Base-by-base conservation (phyloP, 2,329 filamentous ascomycete genomes). In the Nothophoma quercina region DNA sequence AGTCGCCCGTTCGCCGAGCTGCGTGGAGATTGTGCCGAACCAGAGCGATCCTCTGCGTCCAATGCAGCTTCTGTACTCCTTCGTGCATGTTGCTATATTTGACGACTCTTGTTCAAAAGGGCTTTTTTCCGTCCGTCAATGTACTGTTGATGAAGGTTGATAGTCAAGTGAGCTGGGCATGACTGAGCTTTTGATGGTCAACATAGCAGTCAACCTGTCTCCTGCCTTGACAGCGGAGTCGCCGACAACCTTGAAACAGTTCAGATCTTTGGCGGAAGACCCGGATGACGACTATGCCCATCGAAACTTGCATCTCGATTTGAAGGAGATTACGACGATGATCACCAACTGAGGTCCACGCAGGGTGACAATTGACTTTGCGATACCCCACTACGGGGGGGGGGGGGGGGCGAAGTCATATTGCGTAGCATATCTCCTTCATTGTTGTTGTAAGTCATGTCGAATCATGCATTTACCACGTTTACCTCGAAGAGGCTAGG, bases 21-120 rank as follows among this genome's bases (percentile, higher is more conserved):
- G 72, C 65, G 56, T 79, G 76, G 25, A 79, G 70, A 30, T 77
- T 79, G 56, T 79, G 77, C 38, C 76, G 65, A 25, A 79, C 70
- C 1, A 80, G 67, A 7, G 77, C 77, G 35, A 79, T 64, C 6
- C 77, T 72, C 62, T 80, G 77, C 15, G 70, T 77, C 77, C 77
- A 80, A 51, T 79, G 77, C 22, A 80, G 68, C 48, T 70, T 71
- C 39, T 74, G 64, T 62, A 50, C 64, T 9, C 44, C 29, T 9
- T 67, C 60, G 35, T 52, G 32, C 66, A 65, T 68, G 13, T 28
- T 38, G 25, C 13, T n/a, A n/a, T n/a, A n/a, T n/a, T n/a, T n/a
- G n/a, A n/a, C n/a, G n/a, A n/a, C n/a, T n/a, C n/a, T n/a, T n/a
- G n/a, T n/a, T n/a, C n/a, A n/a, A n/a, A n/a, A n/a, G n/a, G 9